phyloP scores from a whole-genome alignment of 345 rosid species.

The Salix purpurea region DNA sequence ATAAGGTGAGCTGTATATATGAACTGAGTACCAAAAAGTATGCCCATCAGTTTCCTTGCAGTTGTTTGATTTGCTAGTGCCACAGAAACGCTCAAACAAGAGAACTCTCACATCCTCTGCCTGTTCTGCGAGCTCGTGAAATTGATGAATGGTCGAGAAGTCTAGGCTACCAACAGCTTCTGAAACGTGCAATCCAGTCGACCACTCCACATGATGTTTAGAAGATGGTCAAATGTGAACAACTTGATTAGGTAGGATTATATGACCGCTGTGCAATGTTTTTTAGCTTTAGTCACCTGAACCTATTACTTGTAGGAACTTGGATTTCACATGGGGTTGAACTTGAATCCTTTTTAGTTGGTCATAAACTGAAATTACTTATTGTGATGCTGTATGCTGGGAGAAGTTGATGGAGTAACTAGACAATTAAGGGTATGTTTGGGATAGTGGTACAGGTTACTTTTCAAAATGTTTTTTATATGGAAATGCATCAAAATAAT shows the following conservation, averaged over 20 bases:
- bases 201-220: slow-evolving; percentile 34
- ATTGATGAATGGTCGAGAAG: slow-evolving; percentile 94
- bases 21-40: not conserved
- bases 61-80: slow-evolving; percentile 20
- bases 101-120: slow-evolving; percentile 89
- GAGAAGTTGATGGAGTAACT: too few relatives aligned
- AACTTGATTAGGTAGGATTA: slow-evolving; percentile 9
- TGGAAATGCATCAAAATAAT: too few relatives aligned
- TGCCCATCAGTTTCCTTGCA: slow-evolving; percentile 5
- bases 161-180: slow-evolving; percentile 55
- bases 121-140: slow-evolving; percentile 97
- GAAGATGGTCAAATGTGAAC: slow-evolving; percentile 18
- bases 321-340: not conserved
- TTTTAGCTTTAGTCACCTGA: not conserved
- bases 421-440: too few relatives aligned
- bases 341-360: not conserved
- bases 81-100: slow-evolving; percentile 93
- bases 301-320: not conserved
- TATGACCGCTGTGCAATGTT: not conserved
- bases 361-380: too few relatives aligned
- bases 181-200: slow-evolving; percentile 53
- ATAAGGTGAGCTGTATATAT: slow-evolving; percentile 53
- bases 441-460: too few relatives aligned
- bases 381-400: too few relatives aligned
- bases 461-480: too few relatives aligned